Conservation (phyloP, 148 eudicot genomes). For the Rhododendron mucronatum region DNA sequence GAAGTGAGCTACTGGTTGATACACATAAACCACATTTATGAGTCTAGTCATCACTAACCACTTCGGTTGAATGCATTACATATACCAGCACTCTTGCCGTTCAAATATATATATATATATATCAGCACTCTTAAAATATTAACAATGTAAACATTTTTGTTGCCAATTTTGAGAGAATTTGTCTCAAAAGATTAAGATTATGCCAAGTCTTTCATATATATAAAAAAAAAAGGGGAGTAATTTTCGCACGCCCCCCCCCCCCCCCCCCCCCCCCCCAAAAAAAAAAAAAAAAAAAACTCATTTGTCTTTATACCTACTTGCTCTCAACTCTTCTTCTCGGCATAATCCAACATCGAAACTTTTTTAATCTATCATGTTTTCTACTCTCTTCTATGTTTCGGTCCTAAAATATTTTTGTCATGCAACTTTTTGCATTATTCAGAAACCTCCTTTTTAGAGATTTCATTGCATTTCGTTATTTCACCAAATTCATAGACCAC, state of each 20-base stretch:
- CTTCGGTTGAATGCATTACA: not conserved
- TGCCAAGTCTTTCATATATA: not conserved
- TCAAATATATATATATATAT: no score
- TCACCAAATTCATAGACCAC: not conserved
- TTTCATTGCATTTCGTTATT: not conserved
- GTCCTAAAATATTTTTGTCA: not conserved
- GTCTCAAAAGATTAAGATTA: not conserved
- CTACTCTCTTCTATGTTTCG: not conserved
- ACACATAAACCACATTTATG: not conserved
- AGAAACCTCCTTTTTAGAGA: not conserved
- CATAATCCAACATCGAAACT: not conserved
- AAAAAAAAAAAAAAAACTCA: not conserved
- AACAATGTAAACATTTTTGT: not conserved
- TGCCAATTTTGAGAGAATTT: not conserved
- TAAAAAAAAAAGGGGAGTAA: not conserved
- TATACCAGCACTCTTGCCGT: not conserved
- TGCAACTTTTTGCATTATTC: not conserved
- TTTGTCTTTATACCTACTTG: not conserved
- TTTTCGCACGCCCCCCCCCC: no score
- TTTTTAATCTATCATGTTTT: not conserved
- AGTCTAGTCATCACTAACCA: not conserved
- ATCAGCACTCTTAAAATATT: not conserved
- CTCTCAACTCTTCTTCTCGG: not conserved
- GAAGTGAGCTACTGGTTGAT: not conserved
- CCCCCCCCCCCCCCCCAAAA: no score